phyloP scores from a whole-genome alignment of 2,329 filamentous ascomycete genomes.

The Endothia cerciana region DNA sequence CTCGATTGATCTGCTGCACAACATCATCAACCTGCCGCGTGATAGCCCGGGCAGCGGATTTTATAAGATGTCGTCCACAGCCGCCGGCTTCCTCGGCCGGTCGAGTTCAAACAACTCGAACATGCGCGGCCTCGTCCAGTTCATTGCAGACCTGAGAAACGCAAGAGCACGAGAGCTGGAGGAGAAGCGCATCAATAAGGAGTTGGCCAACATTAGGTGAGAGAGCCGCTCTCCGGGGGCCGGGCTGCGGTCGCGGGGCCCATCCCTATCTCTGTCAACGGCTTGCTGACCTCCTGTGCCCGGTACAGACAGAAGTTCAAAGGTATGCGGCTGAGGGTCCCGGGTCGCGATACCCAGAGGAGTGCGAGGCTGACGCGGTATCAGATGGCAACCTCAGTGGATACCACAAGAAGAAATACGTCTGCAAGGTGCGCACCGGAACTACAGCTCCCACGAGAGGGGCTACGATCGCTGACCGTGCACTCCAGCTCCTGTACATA shows the following conservation, averaged over 20 bases:
- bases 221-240: constrained; percentile 31
- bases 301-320: constrained; percentile 85
- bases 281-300: constrained; percentile 24
- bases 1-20: neutral
- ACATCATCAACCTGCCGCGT: neutral
- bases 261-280: neutral
- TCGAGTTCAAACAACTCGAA: constrained; percentile 68
- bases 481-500: constrained; percentile 84
- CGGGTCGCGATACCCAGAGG: neutral
- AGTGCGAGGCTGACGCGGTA: constrained; percentile 34
- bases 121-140: constrained; percentile 89
- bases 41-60: constrained; percentile 18
- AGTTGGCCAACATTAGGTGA: constrained; percentile 91
- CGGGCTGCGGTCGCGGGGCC: constrained; percentile 6
- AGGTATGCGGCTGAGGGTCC: constrained; percentile 48
- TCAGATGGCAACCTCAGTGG: constrained; percentile 85
- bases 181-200: constrained; percentile 99
- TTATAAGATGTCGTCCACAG: constrained; percentile 59
- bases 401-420: constrained; percentile 99
- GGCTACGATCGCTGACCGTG: constrained; percentile 27
- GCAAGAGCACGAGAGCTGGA: constrained; percentile 93
- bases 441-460: constrained; percentile 18
- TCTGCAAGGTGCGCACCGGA: constrained; percentile 76
- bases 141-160: constrained; percentile 96
- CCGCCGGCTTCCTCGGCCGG: constrained; percentile 66